phyloP scores from a whole-genome alignment of 805 yeast genomes.

The Candida nonsorbophila region DNA sequence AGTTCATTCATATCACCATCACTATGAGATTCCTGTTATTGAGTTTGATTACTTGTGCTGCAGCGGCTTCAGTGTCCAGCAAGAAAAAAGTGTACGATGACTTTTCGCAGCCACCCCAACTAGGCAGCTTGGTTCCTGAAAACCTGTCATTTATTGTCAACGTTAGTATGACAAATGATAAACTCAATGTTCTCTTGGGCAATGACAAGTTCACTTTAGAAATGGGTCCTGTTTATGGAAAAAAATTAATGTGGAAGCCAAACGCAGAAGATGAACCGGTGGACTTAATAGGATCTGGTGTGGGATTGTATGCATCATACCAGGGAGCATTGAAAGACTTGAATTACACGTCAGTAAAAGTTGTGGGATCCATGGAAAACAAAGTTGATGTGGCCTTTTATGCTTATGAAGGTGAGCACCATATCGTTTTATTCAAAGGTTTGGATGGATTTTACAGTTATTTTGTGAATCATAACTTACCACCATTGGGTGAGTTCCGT shows the following conservation, averaged over 20 bases:
- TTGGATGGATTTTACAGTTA: conserved; percentile 6
- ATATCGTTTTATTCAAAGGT: conserved; percentile 6
- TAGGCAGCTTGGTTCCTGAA: neutral
- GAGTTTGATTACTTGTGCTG: too few relatives aligned
- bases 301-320: conserved; percentile 6
- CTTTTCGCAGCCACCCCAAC: too few relatives aligned
- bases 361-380: conserved; percentile 1
- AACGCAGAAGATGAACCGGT: conserved; percentile 4
- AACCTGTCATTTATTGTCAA: neutral
- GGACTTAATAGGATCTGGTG: conserved; percentile 5
- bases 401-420: conserved; percentile 6
- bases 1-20: too few relatives aligned
- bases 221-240: conserved; percentile 6
- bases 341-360: conserved; percentile 3
- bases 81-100: too few relatives aligned
- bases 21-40: too few relatives aligned
- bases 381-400: conserved; percentile 5
- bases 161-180: neutral
- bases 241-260: conserved; percentile 5
- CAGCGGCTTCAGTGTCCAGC: too few relatives aligned
- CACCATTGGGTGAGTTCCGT: conserved; percentile 5
- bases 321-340: conserved; percentile 2
- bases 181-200: conserved; percentile 3
- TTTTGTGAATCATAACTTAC: conserved; percentile 5
- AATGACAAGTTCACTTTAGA: conserved; percentile 8